These are phyloP conservation scores for Serendipita sp. DNA, from an alignment of 768 basidiomycete species.

Conservation along the genomic window DNA sequence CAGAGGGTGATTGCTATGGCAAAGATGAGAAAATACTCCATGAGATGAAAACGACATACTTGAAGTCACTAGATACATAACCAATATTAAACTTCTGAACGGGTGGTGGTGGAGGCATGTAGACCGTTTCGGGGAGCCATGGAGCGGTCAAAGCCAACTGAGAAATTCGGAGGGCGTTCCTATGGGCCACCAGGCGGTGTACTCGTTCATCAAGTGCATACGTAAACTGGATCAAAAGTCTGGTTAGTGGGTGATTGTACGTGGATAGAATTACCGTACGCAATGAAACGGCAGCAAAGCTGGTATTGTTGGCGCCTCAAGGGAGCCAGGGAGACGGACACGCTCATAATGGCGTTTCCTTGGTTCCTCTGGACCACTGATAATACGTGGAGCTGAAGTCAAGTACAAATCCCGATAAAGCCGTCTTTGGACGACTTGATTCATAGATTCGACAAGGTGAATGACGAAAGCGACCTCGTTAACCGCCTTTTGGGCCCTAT, in stretches of 20 bases:
- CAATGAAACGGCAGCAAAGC: constrained; percentile 36
- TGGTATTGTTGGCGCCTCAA: constrained; percentile 22
- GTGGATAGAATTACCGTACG: constrained; percentile 17
- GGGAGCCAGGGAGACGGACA: constrained; percentile 13
- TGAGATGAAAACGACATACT: constrained; percentile 15
- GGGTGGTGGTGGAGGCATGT: constrained; percentile 26
- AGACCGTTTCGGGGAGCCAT: constrained; percentile 26
- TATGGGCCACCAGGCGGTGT: constrained; percentile 31
- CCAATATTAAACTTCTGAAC: constrained; percentile 29
- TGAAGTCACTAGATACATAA: constrained; percentile 34
- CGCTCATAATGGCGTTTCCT: constrained; percentile 10
- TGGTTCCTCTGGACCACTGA: neutral
- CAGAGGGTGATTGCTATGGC: constrained; percentile 31
- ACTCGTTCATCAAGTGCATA: constrained; percentile 27
- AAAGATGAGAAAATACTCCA: neutral
- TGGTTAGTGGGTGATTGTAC: neutral
- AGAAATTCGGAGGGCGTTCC: constrained; percentile 31
- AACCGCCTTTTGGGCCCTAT: constrained; percentile 12
- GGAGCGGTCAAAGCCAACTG: constrained; percentile 27
- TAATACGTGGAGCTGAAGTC: constrained; percentile 18
- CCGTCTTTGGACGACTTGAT: constrained; percentile 26
- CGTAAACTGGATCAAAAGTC: constrained; percentile 24
- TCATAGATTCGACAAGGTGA: constrained; percentile 29
- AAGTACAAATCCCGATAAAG: constrained; percentile 23
- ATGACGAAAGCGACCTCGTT: constrained; percentile 32